Conservation (phyloP, 1,284 basidiomycete genomes). For the Malassezia brasiliensis region DNA sequence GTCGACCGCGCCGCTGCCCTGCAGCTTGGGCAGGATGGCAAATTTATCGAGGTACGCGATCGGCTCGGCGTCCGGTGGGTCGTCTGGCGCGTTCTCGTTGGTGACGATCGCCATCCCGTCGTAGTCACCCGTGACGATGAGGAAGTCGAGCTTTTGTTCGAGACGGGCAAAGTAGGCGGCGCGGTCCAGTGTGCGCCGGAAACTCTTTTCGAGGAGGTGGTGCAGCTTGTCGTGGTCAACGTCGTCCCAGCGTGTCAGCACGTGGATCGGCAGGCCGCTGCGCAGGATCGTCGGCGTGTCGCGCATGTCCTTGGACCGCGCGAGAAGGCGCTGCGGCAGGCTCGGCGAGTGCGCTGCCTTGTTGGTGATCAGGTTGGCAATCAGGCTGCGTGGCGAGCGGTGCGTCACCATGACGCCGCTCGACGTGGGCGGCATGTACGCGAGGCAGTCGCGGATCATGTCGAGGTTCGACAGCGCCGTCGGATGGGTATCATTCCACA, state of each 20-base stretch:
- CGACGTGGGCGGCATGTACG: conserved; percentile 83
- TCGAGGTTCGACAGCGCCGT: conserved; percentile 76
- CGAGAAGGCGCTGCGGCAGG: conserved; percentile 80
- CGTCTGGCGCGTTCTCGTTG: conserved; percentile 55
- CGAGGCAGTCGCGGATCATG: conserved; percentile 76
- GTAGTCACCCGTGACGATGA: conserved; percentile 91
- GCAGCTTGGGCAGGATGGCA: conserved; percentile 82
- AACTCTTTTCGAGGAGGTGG: conserved; percentile 72
- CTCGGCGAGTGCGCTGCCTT: conserved; percentile 92
- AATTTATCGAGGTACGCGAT: conserved; percentile 98
- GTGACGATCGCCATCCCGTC: conserved; percentile 91
- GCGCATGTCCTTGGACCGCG: conserved; percentile 70
- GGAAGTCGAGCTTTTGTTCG: conserved; percentile 70
- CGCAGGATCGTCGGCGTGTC: conserved; percentile 89
- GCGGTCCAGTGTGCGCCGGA: conserved; percentile 65
- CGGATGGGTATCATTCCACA: conserved; percentile 73
- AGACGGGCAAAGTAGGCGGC: conserved; percentile 70
- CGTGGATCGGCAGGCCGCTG: conserved; percentile 73
- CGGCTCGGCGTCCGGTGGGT: conserved; percentile 22
- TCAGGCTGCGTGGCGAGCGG: conserved; percentile 85
- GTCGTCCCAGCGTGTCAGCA: conserved; percentile 58
- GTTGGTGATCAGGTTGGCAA: conserved; percentile 95
- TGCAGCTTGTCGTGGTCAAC: conserved; percentile 72
- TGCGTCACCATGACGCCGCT: conserved; percentile 95
- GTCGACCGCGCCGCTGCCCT: conserved; percentile 97